A percentile compares a stretch with the other conserved stretches of the same genome.
phyloP scores from a whole-genome alignment of 495 filamentous ascomycete species.

The Echria macrotheca region DNA sequence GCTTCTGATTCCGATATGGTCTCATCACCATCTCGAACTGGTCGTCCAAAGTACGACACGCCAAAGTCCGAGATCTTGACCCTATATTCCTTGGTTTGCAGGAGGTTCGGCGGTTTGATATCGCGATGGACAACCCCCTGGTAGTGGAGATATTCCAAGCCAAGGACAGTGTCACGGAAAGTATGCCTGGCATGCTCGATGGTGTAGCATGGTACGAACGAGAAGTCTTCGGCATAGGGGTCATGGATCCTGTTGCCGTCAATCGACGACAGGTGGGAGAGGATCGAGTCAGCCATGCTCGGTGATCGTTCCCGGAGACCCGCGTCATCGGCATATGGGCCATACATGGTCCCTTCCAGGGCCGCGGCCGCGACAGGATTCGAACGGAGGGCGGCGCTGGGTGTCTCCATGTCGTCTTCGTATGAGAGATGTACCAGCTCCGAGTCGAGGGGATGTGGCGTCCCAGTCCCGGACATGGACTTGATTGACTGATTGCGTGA shows the following conservation, averaged over 20 bases:
- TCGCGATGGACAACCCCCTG: slow-evolving; percentile 96
- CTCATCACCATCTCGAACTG: slow-evolving; percentile 70
- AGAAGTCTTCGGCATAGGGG: slow-evolving; percentile 73
- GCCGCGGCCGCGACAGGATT: slow-evolving; percentile 49
- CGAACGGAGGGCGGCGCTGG: slow-evolving; percentile 37
- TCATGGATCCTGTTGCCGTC: slow-evolving; percentile 49
- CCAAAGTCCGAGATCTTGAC: slow-evolving; percentile 99
- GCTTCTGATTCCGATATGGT: slow-evolving; percentile 78
- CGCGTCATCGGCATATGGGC: slow-evolving; percentile 57
- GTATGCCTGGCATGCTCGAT: slow-evolving; percentile 76
- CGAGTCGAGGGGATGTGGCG: slow-evolving; percentile 37
- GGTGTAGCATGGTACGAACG: slow-evolving; percentile 86
- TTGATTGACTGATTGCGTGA: slow-evolving; percentile 40
- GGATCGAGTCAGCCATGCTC: slow-evolving; percentile 56
- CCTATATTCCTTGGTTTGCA: slow-evolving; percentile 76
- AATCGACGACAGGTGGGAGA: slow-evolving; percentile 55
- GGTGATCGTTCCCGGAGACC: slow-evolving; percentile 49
- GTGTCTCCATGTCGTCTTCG: slow-evolving; percentile 43
- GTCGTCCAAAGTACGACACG: slow-evolving; percentile 90
- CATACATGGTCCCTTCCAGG: slow-evolving; percentile 72
- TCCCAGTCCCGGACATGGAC: slow-evolving; percentile 40
- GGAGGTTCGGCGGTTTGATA: slow-evolving; percentile 97
- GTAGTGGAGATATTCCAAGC: slow-evolving; percentile 92
- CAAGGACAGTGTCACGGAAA: slow-evolving; percentile 89
- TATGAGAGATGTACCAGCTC: slow-evolving; percentile 29